Conservation (phyloP, 306 rosid species). For the Gillenia trifoliata region DNA sequence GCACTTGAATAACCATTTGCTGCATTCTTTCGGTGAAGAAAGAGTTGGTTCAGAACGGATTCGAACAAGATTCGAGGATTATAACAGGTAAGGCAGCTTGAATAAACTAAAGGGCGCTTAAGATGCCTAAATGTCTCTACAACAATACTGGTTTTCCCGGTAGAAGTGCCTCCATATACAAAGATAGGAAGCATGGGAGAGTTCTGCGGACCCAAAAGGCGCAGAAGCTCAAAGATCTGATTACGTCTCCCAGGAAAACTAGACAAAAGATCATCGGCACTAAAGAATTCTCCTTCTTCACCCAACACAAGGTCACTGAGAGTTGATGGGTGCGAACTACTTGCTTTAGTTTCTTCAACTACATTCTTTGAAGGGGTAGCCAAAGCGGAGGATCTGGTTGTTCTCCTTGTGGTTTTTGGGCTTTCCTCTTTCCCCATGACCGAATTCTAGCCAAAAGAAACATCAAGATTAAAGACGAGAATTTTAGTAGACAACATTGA, state of each 20-base stretch:
- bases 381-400: conserved; percentile 50
- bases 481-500: neutral
- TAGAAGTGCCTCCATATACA: conserved; percentile 70
- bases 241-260: conserved; percentile 59
- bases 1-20: conserved; percentile 61
- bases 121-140: conserved; percentile 69
- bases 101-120: conserved; percentile 72
- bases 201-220: conserved; percentile 66
- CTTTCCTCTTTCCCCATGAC: conserved; percentile 54
- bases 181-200: conserved; percentile 77
- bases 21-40: conserved; percentile 61
- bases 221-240: conserved; percentile 63
- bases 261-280: conserved; percentile 52
- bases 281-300: conserved; percentile 59
- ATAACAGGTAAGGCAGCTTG: conserved; percentile 81
- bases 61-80: conserved; percentile 73
- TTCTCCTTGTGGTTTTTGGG: conserved; percentile 50
- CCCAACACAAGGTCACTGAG: conserved; percentile 64
- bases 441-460: conserved; percentile 1
- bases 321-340: conserved; percentile 34
- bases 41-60: conserved; percentile 66
- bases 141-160: conserved; percentile 75
- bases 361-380: conserved; percentile 33
- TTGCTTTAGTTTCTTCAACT: conserved; percentile 31
- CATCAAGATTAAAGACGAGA: neutral